Conservation (phyloP, 1,284 basidiomycete species). For the Uromyces viciae-fabae region DNA sequence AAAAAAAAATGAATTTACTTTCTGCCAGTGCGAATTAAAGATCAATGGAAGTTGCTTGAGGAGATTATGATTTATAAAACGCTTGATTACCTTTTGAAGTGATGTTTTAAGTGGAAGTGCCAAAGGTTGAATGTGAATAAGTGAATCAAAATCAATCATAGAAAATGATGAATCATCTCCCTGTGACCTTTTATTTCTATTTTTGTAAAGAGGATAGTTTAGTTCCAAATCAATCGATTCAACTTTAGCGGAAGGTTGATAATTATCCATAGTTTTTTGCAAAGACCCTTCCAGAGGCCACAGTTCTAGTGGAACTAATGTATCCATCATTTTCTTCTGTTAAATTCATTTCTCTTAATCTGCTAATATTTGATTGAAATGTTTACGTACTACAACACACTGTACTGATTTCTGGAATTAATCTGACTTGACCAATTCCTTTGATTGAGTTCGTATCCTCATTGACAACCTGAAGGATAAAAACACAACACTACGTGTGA, state of each 20-base stretch:
- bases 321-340: neutral
- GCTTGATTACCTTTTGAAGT: neutral
- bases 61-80: neutral
- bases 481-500: too few species aligned
- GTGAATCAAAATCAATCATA: neutral
- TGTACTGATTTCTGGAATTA: neutral
- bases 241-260: neutral
- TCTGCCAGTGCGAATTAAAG: slow-evolving; percentile 11
- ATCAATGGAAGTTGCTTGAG: neutral
- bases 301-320: neutral
- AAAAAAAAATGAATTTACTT: neutral
- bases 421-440: neutral
- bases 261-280: neutral
- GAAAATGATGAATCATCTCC: neutral
- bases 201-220: neutral
- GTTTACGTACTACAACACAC: too few species aligned
- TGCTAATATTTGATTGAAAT: too few species aligned
- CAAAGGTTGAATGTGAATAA: slow-evolving; percentile 16
- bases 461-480: neutral
- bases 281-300: neutral
- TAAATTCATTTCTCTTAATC: neutral
- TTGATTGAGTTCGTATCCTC: neutral
- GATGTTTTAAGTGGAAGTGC: neutral
- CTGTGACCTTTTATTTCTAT: neutral
- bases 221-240: slow-evolving; percentile 2